Evolutionary conservation across 306 rosid species (phyloP).

Genomic region (Cicer pinnatifidum): DNA sequence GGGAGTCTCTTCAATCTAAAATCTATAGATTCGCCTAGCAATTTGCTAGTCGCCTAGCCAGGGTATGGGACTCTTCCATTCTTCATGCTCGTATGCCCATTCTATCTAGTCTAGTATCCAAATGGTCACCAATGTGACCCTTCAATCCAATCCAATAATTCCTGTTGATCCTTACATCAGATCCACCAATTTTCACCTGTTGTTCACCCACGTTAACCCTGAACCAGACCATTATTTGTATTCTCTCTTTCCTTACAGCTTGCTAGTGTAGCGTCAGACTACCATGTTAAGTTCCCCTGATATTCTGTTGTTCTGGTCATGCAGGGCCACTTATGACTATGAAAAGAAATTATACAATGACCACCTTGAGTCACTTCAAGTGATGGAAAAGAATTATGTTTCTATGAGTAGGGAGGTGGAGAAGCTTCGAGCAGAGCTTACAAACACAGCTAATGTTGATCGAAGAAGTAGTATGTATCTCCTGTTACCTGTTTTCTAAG

Average conservation of each 20-base stretch:
- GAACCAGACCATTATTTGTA: slow-evolving; percentile 13
- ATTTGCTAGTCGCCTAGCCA: background rate
- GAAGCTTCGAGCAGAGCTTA: slow-evolving; percentile 89
- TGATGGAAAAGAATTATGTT: slow-evolving; percentile 88
- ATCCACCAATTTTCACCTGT: slow-evolving; percentile 6
- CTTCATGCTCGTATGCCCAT: background rate
- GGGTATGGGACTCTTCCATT: slow-evolving; percentile 14
- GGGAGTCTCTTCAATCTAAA: slow-evolving; percentile 31
- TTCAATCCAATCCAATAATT: slow-evolving; percentile 21
- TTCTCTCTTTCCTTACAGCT: slow-evolving; percentile 29
- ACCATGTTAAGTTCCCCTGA: slow-evolving; percentile 37
- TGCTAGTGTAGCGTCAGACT: slow-evolving; percentile 29
- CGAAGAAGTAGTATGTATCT: slow-evolving; percentile 67
- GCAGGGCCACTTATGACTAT: slow-evolving; percentile 86
- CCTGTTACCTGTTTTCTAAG: slow-evolving; percentile 42
- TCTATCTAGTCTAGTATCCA: slow-evolving; percentile 20
- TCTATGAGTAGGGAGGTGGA: slow-evolving; percentile 95
- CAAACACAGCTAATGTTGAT: slow-evolving; percentile 63
- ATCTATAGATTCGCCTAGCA: slow-evolving; percentile 3
- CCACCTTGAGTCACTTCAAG: slow-evolving; percentile 95
- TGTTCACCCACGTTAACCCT: background rate
- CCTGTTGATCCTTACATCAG: slow-evolving; percentile 9
- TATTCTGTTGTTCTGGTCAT: slow-evolving; percentile 51
- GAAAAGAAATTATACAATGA: slow-evolving; percentile 89
- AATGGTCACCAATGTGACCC: slow-evolving; percentile 3